phyloP scores from a whole-genome alignment of 208 protist species.

The Zelonia costaricensis region DNA sequence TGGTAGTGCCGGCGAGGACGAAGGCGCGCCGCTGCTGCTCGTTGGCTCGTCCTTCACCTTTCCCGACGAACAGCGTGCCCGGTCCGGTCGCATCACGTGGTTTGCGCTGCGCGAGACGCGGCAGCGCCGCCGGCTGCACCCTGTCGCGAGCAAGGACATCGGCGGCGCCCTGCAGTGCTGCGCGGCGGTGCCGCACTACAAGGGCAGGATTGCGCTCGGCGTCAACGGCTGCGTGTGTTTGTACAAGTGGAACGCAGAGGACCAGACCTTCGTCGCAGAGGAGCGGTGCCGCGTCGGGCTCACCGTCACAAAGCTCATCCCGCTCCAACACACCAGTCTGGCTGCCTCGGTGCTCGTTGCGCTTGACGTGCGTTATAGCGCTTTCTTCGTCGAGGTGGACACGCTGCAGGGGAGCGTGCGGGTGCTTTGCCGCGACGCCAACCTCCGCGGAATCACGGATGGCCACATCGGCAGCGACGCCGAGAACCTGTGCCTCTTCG shows the following conservation, averaged over 20 bases:
- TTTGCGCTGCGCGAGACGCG: slow-evolving; percentile 20
- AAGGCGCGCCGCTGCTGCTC: slow-evolving; percentile 33
- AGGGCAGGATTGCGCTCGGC: slow-evolving; percentile 70
- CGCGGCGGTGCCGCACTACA: slow-evolving; percentile 66
- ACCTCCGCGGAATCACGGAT: slow-evolving; percentile 69
- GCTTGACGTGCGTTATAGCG: slow-evolving; percentile 71
- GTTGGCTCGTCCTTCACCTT: slow-evolving; percentile 85
- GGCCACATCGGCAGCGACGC: slow-evolving; percentile 22
- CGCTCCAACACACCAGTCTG: slow-evolving; percentile 25
- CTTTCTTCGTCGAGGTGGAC: slow-evolving; percentile 64
- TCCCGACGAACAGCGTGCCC: slow-evolving; percentile 61
- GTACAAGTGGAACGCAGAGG: slow-evolving; percentile 64
- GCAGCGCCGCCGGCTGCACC: slow-evolving; percentile 13
- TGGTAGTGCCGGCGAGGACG: slow-evolving; percentile 1
- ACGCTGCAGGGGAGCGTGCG: slow-evolving; percentile 66
- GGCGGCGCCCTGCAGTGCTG: slow-evolving; percentile 79
- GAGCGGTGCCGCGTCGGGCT: slow-evolving; percentile 63
- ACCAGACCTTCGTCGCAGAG: slow-evolving; percentile 71
- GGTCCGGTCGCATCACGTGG: slow-evolving; percentile 67
- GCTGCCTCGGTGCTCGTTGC: slow-evolving; percentile 47
- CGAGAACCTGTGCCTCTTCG: slow-evolving; percentile 47
- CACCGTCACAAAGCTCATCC: slow-evolving; percentile 62
- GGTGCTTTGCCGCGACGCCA: slow-evolving; percentile 49
- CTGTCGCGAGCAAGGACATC: slow-evolving; percentile 54
- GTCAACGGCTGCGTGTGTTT: slow-evolving; percentile 74